These are phyloP conservation scores for Besnoitia besnoiti DNA, from an alignment of 169 alveolate species.

Conservation along the genomic window DNA sequence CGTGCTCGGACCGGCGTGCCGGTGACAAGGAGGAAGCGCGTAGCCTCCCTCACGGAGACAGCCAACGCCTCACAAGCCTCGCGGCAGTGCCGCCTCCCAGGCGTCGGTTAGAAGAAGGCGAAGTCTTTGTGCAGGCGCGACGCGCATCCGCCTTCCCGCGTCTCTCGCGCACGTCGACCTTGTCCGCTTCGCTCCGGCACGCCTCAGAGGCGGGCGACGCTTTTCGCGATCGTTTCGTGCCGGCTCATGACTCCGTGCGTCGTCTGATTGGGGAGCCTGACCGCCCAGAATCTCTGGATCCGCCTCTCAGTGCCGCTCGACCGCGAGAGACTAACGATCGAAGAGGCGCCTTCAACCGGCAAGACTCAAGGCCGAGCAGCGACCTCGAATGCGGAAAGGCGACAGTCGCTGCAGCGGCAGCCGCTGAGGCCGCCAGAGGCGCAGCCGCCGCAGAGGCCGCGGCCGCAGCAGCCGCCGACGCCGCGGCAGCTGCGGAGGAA, in stretches of 20 bases:
- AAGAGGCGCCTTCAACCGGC: not conserved
- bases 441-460: conserved; percentile 1
- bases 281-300: too few relatives aligned
- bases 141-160: not conserved
- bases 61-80: too few relatives aligned
- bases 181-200: not conserved
- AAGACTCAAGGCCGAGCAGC: not conserved
- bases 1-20: too few relatives aligned
- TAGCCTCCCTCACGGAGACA: too few relatives aligned
- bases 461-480: conserved; percentile 1
- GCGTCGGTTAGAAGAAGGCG: not conserved
- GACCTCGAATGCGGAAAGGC: not conserved
- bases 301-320: too few relatives aligned
- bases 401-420: not conserved
- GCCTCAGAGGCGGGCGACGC: not conserved
- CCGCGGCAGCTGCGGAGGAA: not conserved
- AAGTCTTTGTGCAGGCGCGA: not conserved
- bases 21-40: too few relatives aligned
- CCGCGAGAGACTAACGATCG: not conserved
- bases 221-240: too few relatives aligned
- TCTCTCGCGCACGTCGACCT: not conserved
- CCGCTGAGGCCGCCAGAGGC: not conserved
- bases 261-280: too few relatives aligned
- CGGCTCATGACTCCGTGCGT: too few relatives aligned
- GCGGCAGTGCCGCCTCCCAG: too few relatives aligned